Evolutionary conservation across 2,329 filamentous ascomycete genomes (phyloP), one percentile per base, ranked within the genome.

Genomic region (Cordyceps javanica): DNA sequence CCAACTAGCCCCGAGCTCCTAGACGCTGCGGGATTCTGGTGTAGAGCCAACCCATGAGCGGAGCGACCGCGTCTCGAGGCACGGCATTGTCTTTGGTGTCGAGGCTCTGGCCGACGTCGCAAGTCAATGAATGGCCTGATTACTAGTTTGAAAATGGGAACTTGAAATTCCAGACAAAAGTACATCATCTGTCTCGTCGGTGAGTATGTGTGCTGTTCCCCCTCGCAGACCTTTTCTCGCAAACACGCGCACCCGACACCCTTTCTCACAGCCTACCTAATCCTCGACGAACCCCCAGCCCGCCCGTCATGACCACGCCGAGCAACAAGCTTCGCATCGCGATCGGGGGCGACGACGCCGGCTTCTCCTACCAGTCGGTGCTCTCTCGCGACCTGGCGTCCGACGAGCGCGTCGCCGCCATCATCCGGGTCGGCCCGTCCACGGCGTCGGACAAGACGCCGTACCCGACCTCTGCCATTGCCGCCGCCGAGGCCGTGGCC

Each of bases 401-500:
- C 50, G 82, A 89, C 72, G 73, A 81, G 2, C 83, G 85, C 61
- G 88, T 95, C 62, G 73, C 78, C 56, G 78, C 81, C 60, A 78
- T 94, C 62, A 78, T 82, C 60, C 90, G 94, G 67, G 88, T 93
- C 50, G 90, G 90, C 64, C 86, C 89, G 62, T 75, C 82, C 63
- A 76, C 77, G 41, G 67, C 76, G 55, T 73, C 77, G 57, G 89
- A 94, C 78, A 90, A 90, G 70, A 93, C 88, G 2, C 86, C 90
- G 2, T 95, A 94, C 71, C 88, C 90, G 0, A 87, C 90, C 71
- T 81, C 88, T 39, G 90, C 90, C 59, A 87, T 90, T 38, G 82
- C 82, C 42, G 90, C 89, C 6, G 88, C 88, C 13, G 74, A 75
- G 60, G 76, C 87, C 36, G 81, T 89, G 10, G 77, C 79, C 5